Evolutionary conservation across 2,329 filamentous ascomycete genomes (phyloP), one percentile per base, ranked within the genome.

Genomic region (Microdochium paspali): DNA sequence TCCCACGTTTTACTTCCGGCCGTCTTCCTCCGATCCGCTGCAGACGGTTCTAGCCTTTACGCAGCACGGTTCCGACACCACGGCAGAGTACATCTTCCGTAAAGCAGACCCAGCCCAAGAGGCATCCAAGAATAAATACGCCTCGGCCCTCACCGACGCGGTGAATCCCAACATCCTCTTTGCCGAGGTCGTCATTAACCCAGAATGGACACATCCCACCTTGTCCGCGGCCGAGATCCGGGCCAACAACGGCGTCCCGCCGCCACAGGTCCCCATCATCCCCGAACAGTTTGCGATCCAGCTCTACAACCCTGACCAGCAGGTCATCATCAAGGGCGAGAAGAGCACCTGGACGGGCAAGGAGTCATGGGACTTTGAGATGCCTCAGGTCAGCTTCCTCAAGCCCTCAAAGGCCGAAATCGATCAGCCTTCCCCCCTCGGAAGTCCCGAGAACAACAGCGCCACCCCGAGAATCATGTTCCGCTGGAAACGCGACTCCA

Each of bases 221-320:
- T 74, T 95, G 6, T 91, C 88, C 1, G 80, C 85, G 44, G 88
- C 93, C 47, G 86, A 94, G 61, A 77, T 90, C 48, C 81, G 88
- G 51, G 72, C 76, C n/a, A 76, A 85, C 59, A 83, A 82, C 51
- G 85, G 84, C 15, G 68, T 80, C 1, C 70, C 77, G 3, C 82
- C 77, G 21, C 78, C 77, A 15, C 83, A 85, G 1, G 77, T 85
- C 50, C 85, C 90, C 10, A 74, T 87, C 28, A 77, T 88, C 24
- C 90, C 91, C 0, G 82, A 84, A 48, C 73, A 80, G 46, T 95
- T 97, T 63, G 75, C 77, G n/a, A 76, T 97, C 32, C 85, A 91
- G 57, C 81, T 98, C 3, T 97, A 96, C 73, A 93, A 95, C 62
- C 93, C 93, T 0, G 91, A 97, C 62, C 89, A 93, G 65, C 77